These are phyloP conservation scores for Solanum arcanum DNA, from an alignment of 257 asterid species.

Conservation along the genomic window DNA sequence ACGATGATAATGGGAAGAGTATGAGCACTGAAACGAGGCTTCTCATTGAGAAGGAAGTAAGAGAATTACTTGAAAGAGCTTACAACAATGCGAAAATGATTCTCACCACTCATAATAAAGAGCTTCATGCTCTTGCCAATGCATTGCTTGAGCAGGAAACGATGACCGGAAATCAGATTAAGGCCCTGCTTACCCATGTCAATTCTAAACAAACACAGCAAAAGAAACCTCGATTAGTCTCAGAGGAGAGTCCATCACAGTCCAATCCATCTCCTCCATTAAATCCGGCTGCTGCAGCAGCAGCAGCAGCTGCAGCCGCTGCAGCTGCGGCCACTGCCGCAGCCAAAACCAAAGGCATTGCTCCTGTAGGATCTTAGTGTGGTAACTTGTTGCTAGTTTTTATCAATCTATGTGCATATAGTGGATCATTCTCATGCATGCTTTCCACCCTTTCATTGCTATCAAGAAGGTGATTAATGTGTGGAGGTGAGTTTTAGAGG, in stretches of 20 bases:
- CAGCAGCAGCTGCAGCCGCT: constrained; percentile 27
- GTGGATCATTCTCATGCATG: constrained; percentile 1
- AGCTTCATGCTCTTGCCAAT: constrained; percentile 74
- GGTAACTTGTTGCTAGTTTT: neutral
- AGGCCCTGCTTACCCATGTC: constrained; percentile 39
- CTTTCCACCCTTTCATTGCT: neutral
- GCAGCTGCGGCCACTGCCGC: constrained; percentile 61
- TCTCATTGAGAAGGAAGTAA: constrained; percentile 67
- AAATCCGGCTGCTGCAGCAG: constrained; percentile 35
- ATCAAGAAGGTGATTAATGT: constrained; percentile 13
- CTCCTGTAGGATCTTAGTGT: constrained; percentile 60
- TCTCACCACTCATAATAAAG: constrained; percentile 48
- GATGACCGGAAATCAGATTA: constrained; percentile 64
- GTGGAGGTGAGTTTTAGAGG: neutral
- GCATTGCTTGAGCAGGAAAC: constrained; percentile 81
- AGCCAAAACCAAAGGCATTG: constrained; percentile 57
- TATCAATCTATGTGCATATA: constrained; percentile 25
- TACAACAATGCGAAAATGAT: constrained; percentile 57
- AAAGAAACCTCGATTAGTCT: constrained; percentile 21
- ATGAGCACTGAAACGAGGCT: constrained; percentile 90
- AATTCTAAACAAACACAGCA: constrained; percentile 29
- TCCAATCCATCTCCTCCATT: constrained; percentile 26
- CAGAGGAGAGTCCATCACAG: constrained; percentile 23
- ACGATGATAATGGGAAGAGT: constrained; percentile 73
- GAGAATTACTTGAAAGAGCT: constrained; percentile 47